Evolutionary conservation across 768 basidiomycete species (phyloP), one percentile per base, ranked within the genome.

Genomic region (Russula olivacea): DNA sequence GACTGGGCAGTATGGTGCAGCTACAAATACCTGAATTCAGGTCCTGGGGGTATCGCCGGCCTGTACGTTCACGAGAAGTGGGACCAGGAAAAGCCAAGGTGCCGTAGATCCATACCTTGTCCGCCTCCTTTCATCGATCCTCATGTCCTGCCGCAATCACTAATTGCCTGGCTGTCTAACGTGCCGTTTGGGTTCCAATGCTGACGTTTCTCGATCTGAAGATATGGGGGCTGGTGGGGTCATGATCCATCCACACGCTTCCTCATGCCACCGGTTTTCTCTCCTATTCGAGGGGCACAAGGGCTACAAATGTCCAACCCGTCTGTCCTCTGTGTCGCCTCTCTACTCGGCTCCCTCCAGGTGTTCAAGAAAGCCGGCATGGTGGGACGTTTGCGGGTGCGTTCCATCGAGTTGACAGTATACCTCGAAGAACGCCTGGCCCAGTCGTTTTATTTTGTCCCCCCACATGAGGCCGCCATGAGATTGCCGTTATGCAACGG

Each of bases 1-100:
- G 97, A 99, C 74, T 98, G 98, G 72, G 97, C 96, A 3, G 95
- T 95, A 40, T 98, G 96, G 93, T 99, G 97, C 74, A 90, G 93
- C 36, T 99, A 98, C 82, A 98, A 91, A 76, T 99, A 98, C 73
- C 82, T 98, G 63, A 98, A 98, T 76, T 89, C 94, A 19, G 93
- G 96, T 6, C 94, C 97, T 12, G 96, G 96, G 23, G 93, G 89
- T n/a, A 95, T 98, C 62, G 97, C 85, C n/a, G 96, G 95, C 6
- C 79, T 95, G 61, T 99, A 86, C 71, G 78, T 96, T 11, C 93
- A 97, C 71, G 84, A 88, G 61, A 88, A 84, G 73, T 93, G 90
- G 90, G 80, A 88, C 67, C 52, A 76, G 48, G 75, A 83, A 70
- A 71, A 75, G 60, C 88, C 89, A 55, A 87, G 82, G 89, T 90